Conservation (phyloP, 2,329 filamentous ascomycete genomes). For the Lasiodiplodia sp. region DNA sequence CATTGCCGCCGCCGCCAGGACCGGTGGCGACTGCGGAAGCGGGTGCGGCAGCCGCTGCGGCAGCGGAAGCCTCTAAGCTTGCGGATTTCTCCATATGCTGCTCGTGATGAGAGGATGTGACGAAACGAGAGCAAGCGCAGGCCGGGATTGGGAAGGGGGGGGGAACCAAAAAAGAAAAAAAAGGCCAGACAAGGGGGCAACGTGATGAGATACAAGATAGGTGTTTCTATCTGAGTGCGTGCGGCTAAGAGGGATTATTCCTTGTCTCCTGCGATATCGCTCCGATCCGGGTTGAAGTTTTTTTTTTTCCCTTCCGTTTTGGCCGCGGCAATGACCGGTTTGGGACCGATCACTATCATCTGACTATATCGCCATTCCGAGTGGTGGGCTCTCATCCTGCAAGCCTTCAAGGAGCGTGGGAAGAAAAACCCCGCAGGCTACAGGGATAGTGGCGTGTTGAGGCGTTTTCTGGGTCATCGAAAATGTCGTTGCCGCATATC, state of each 20-base stretch:
- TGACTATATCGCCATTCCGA: not conserved
- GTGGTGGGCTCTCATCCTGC: not conserved
- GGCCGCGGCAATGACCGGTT: not conserved
- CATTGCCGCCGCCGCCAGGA: not conserved
- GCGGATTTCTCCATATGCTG: slow-evolving; percentile 1
- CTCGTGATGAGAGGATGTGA: not conserved
- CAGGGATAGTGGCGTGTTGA: slow-evolving; percentile 12
- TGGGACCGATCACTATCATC: slow-evolving; percentile 7
- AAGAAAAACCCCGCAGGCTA: slow-evolving; percentile 4
- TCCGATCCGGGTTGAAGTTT: not conserved
- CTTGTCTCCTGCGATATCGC: slow-evolving; percentile 11
- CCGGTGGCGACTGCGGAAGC: not conserved
- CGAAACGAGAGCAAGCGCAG: not conserved
- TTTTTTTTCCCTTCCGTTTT: not conserved
- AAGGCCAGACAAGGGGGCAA: not conserved
- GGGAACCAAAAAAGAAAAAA: not conserved
- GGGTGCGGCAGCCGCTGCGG: not conserved
- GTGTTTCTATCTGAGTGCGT: not conserved
- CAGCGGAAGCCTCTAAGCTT: not conserved
- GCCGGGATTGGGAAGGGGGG: not conserved
- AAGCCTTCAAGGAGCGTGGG: not conserved
- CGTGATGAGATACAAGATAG: not conserved
- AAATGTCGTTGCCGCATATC: slow-evolving; percentile 11
- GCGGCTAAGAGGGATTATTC: not conserved
- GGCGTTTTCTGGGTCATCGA: not conserved